phyloP scores from a whole-genome alignment of 2,329 filamentous ascomycete species.

The Ophiostoma novo-ulmi region DNA sequence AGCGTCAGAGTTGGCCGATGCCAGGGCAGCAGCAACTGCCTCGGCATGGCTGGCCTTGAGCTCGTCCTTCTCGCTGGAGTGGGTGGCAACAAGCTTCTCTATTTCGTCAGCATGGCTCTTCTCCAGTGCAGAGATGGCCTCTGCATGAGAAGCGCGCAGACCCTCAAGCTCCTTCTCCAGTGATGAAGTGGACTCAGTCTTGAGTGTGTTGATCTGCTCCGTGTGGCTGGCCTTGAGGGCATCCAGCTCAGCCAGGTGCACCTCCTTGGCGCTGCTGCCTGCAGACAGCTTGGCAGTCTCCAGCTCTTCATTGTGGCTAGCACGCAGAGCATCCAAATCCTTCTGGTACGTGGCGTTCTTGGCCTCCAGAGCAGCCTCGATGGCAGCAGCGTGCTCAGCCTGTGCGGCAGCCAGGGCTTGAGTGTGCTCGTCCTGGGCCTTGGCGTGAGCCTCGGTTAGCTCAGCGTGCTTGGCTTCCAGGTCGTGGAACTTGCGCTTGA shows the following conservation, averaged over 20 bases:
- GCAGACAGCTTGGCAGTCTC: constrained; percentile 51
- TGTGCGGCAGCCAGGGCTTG: constrained; percentile 43
- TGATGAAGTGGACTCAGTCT: constrained; percentile 38
- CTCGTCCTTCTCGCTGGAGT: constrained; percentile 38
- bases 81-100: constrained; percentile 35
- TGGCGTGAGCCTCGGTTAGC: constrained; percentile 36
- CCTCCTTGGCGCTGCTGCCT: constrained; percentile 40
- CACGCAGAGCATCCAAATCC: constrained; percentile 50
- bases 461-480: constrained; percentile 55
- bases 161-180: constrained; percentile 39
- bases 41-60: constrained; percentile 35
- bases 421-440: constrained; percentile 35
- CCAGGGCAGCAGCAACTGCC: constrained; percentile 30
- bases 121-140: constrained; percentile 41
- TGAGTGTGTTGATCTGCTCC: constrained; percentile 52
- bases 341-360: constrained; percentile 51
- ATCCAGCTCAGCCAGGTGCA: constrained; percentile 47
- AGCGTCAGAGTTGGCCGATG: constrained; percentile 29
- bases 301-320: constrained; percentile 55
- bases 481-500: constrained; percentile 59
- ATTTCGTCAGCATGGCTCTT: constrained; percentile 41
- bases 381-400: constrained; percentile 34
- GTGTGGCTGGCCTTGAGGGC: constrained; percentile 53
- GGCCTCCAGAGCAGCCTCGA: constrained; percentile 40
- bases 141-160: constrained; percentile 41